Base-by-base conservation (phyloP, 2,329 filamentous ascomycete species). In the Helicocarpus griseus region DNA sequence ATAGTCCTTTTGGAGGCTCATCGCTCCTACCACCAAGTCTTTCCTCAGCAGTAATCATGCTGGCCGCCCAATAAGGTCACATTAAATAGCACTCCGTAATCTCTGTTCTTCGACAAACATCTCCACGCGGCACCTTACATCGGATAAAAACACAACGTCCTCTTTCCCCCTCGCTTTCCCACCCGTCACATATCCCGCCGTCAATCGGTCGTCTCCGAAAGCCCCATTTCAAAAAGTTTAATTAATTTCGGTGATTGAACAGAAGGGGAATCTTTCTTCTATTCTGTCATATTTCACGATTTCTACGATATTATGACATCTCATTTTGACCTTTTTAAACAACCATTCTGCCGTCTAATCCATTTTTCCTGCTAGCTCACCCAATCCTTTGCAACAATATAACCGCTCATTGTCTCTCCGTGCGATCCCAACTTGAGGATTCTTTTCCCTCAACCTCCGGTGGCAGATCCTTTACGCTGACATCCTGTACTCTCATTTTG, bases 301-400 rank as follows among this genome's bases (percentile, higher is more conserved):
- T 57, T 54, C 31, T 49, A 56, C 51, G 38, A 49, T 57, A 53
- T 54, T 57, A 58, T 54, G 55, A 57, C 56, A 57, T 53, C 54
- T 52, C 36, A 39, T 41, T 33, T 39, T 38, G 24, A 31, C 47
- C 47, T 39, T 49, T 49, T 33, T 24, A n/a, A 19, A 33, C 9
- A 33, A 39, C 26, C n/a, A 39, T 21, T 8, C 36, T 8, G 22
- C 35, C 47, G 11, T 22, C 29, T 29, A 17, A 28, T 29, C 22
- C 17, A 3, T 24, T n/a, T 14, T 29, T 33, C 26, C 26, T 14
- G 26, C 17, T 21, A 29, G 28, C 19, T 29, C 24, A 45, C 41
- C 29, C 41, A 19, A 19, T 45, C 19, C 26, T 45, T 14, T 26
- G 41, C 17, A 19, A 45, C 31, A 43, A 26, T 28, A 26, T 26